Percentiles rank a stretch among this genome's conserved stretches.
Evolutionary conservation across 176 grass and related monocot genomes (phyloP).

Genomic region (Carex pumila): DNA sequence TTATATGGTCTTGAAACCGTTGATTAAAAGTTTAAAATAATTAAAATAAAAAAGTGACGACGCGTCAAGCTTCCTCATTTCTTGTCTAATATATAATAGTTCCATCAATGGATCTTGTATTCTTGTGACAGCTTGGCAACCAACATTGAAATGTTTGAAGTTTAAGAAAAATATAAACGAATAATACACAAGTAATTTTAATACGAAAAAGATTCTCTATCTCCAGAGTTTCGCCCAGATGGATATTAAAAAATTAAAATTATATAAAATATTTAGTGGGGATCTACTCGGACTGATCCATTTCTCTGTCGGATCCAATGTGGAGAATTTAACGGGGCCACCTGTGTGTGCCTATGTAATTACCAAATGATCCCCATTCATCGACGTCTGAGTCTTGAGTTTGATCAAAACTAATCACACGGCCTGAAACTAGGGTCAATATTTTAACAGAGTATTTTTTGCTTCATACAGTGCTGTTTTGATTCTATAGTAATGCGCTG

Average conservation of each 20-base stretch:
- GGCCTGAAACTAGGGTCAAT: no score
- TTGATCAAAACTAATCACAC: no score
- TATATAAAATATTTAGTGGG: not conserved
- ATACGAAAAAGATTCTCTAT: not conserved
- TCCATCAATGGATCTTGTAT: not conserved
- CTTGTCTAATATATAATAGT: not conserved
- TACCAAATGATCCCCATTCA: no score
- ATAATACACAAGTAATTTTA: not conserved
- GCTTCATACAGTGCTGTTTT: no score
- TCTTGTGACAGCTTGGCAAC: not conserved
- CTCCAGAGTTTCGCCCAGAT: not conserved
- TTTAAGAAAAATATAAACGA: not conserved
- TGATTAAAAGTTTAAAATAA: not conserved
- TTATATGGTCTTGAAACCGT: not conserved
- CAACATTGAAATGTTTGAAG: not conserved
- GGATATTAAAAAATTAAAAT: not conserved
- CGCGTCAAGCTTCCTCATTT: not conserved
- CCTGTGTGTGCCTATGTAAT: not conserved
- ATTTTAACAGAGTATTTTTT: no score
- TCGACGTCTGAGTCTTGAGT: no score
- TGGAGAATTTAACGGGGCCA: not conserved
- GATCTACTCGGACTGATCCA: slow-evolving; percentile 1
- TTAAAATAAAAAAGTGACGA: not conserved
- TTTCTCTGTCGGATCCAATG: not conserved
- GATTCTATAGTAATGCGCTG: no score